Evolutionary conservation across 2,329 filamentous ascomycete genomes (phyloP).

Genomic region (Colletotrichum simmondsii): DNA sequence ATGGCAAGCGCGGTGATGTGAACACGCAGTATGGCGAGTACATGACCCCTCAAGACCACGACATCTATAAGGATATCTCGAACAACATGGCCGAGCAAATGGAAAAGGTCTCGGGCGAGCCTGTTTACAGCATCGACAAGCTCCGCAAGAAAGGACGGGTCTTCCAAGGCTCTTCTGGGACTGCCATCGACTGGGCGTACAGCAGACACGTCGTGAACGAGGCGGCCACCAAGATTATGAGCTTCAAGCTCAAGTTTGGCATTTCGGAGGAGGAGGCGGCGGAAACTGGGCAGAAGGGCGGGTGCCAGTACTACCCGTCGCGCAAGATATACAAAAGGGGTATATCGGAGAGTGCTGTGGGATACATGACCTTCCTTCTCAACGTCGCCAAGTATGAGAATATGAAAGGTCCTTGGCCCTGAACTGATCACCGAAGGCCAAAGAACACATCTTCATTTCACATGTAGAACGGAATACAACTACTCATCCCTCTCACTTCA

Average conservation of each 20-base stretch:
- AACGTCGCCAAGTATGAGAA: neutral
- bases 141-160: slow-evolving; percentile 51
- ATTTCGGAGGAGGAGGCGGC: slow-evolving; percentile 40
- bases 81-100: slow-evolving; percentile 49
- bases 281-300: neutral
- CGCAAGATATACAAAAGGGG: slow-evolving; percentile 52
- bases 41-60: slow-evolving; percentile 46
- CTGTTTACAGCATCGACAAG: slow-evolving; percentile 50
- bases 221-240: slow-evolving; percentile 49
- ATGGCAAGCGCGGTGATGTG: slow-evolving; percentile 60
- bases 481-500: neutral
- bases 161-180: slow-evolving; percentile 44
- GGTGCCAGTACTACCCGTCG: slow-evolving; percentile 56
- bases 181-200: slow-evolving; percentile 58
- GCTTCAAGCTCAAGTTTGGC: slow-evolving; percentile 60
- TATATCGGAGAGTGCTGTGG: slow-evolving; percentile 55
- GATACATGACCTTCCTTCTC: slow-evolving; percentile 58
- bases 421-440: too few relatives aligned
- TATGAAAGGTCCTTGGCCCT: neutral
- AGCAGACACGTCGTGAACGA: slow-evolving; percentile 51
- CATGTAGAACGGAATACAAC: neutral
- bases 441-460: too few relatives aligned
- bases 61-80: slow-evolving; percentile 43
- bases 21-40: slow-evolving; percentile 57
- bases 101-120: slow-evolving; percentile 45